Percentiles rank a stretch among this genome's conserved stretches.
Evolutionary conservation across 352 stramenopile species (phyloP).

Genomic region (Pseudoperonospora humuli): DNA sequence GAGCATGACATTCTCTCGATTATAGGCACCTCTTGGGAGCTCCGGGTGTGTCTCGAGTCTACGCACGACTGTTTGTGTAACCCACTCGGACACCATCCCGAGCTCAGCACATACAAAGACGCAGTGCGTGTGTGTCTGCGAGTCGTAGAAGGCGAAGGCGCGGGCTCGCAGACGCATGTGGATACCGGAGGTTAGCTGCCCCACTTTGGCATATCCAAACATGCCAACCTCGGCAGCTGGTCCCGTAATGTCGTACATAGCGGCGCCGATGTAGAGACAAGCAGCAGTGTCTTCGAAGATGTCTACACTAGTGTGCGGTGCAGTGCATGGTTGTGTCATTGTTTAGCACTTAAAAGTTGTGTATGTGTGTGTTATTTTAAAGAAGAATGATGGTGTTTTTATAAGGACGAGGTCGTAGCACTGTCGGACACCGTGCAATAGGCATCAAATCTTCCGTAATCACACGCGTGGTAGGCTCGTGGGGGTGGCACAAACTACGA

Average conservation of each 20-base stretch:
- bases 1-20: constrained; percentile 77
- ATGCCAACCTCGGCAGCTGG: constrained; percentile 78
- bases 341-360: background rate
- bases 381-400: background rate
- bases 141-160: constrained; percentile 69
- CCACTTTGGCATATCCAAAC: constrained; percentile 81
- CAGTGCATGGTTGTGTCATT: constrained; percentile 1
- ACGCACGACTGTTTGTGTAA: constrained; percentile 73
- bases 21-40: constrained; percentile 41
- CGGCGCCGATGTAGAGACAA: constrained; percentile 51
- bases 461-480: too few relatives aligned
- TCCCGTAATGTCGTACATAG: constrained; percentile 82
- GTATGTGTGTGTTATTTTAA: too few relatives aligned
- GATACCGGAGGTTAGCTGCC: constrained; percentile 71
- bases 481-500: too few relatives aligned
- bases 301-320: constrained; percentile 10
- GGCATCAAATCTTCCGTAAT: too few relatives aligned
- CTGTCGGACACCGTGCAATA: too few relatives aligned
- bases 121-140: constrained; percentile 24
- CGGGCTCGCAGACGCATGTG: constrained; percentile 81
- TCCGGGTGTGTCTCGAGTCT: constrained; percentile 43
- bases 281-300: constrained; percentile 7
- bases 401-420: too few relatives aligned
- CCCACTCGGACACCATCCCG: constrained; percentile 84
- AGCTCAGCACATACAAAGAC: constrained; percentile 87